These are phyloP conservation scores for Colletotrichum nymphaeae DNA, from an alignment of 2,329 filamentous ascomycete species.

Conservation along the genomic window DNA sequence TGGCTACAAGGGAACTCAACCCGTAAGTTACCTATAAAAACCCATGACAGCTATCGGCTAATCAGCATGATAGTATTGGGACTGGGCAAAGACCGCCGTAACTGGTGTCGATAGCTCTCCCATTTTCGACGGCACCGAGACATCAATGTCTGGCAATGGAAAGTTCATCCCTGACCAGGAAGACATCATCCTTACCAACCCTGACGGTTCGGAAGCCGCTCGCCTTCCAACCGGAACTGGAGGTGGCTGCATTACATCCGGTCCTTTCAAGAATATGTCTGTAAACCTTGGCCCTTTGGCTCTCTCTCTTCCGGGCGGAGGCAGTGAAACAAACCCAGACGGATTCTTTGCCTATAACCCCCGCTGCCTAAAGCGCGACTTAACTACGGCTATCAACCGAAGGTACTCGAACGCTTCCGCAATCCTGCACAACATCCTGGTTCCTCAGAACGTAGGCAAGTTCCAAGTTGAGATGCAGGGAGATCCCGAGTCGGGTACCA, in stretches of 20 bases:
- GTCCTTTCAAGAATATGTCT: slow-evolving; percentile 58
- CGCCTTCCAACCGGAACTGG: slow-evolving; percentile 60
- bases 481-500: slow-evolving; percentile 40
- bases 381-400: slow-evolving; percentile 40
- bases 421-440: slow-evolving; percentile 51
- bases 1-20: slow-evolving; percentile 52
- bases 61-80: slow-evolving; percentile 52
- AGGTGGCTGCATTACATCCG: slow-evolving; percentile 64
- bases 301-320: slow-evolving; percentile 42
- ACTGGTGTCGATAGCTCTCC: slow-evolving; percentile 51
- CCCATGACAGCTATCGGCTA: no score
- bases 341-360: slow-evolving; percentile 53
- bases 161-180: slow-evolving; percentile 40
- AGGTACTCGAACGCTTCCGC: slow-evolving; percentile 43
- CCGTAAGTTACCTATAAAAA: slow-evolving; percentile 38
- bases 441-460: slow-evolving; percentile 47
- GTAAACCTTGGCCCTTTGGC: slow-evolving; percentile 53
- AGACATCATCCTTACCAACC: slow-evolving; percentile 41
- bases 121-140: slow-evolving; percentile 60
- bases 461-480: slow-evolving; percentile 60
- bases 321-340: slow-evolving; percentile 24
- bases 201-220: slow-evolving; percentile 41
- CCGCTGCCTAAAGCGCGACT: slow-evolving; percentile 53
- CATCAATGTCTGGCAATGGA: slow-evolving; percentile 59
- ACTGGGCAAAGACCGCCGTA: slow-evolving; percentile 54